Conservation (phyloP, 129 eudicot genomes). For the Silybum marianum region DNA sequence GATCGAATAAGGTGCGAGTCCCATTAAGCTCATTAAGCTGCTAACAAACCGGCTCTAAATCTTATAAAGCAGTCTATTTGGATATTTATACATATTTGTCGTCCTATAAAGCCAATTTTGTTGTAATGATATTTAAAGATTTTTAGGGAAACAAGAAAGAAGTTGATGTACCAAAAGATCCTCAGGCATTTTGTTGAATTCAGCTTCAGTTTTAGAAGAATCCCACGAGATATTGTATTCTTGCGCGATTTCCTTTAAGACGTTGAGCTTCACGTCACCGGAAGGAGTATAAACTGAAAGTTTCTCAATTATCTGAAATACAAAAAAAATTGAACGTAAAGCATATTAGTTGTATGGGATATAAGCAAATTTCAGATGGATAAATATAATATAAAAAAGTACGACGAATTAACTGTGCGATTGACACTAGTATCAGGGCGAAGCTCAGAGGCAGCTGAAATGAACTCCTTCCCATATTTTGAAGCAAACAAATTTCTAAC, state of each 20-base stretch:
- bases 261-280: constrained; percentile 57
- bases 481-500: constrained; percentile 73
- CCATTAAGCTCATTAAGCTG: no score
- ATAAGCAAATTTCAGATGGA: not conserved
- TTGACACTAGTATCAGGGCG: constrained; percentile 97
- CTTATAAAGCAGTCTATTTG: not conserved
- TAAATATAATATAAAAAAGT: constrained; percentile 4
- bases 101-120: not conserved
- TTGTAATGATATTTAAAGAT: not conserved
- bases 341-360: constrained; percentile 4
- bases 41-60: no score
- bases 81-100: not conserved
- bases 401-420: constrained; percentile 79
- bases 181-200: constrained; percentile 69
- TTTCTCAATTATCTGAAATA: constrained; percentile 83
- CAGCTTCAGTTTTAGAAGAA: constrained; percentile 85
- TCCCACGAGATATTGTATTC: constrained; percentile 81
- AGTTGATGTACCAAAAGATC: constrained; percentile 77
- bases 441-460: constrained; percentile 86
- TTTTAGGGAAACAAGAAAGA: constrained; percentile 2
- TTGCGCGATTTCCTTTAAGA: constrained; percentile 71
- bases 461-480: constrained; percentile 93
- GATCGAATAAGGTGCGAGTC: no score
- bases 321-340: not conserved
- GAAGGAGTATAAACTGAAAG: constrained; percentile 88